phyloP scores from a whole-genome alignment of 352 stramenopile species.

The Pythium biforme region DNA sequence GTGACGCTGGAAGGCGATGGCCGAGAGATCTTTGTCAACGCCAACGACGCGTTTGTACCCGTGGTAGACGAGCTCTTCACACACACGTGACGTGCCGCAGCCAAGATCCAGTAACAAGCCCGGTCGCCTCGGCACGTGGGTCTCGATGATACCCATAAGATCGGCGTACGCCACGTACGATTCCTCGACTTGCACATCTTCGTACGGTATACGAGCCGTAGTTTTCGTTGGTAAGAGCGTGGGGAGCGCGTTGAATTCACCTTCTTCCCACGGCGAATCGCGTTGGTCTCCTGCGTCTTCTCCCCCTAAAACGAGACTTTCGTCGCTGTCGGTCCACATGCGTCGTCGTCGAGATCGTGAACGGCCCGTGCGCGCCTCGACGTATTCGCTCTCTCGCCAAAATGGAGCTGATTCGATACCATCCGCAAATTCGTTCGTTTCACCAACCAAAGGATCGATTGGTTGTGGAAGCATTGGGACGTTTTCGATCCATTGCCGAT shows the following conservation, averaged over 20 bases:
- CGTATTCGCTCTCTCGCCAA: background rate
- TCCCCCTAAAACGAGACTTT: background rate
- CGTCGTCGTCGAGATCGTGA: background rate
- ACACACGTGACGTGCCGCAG: conserved; percentile 33
- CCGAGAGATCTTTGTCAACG: conserved; percentile 21
- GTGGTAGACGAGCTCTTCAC: conserved; percentile 29
- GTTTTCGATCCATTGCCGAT: conserved; percentile 10
- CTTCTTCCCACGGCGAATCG: background rate
- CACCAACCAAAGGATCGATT: background rate
- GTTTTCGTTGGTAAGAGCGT: background rate
- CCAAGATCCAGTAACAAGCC: conserved; percentile 30
- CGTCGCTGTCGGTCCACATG: background rate
- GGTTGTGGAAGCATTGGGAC: background rate
- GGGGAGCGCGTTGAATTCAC: background rate
- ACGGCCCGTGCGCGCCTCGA: background rate
- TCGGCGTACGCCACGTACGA: conserved; percentile 30
- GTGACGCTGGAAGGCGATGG: conserved; percentile 25
- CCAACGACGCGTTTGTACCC: conserved; percentile 29
- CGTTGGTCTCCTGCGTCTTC: background rate
- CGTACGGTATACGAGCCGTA: background rate
- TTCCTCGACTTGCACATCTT: background rate
- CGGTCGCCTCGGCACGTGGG: background rate
- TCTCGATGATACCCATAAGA: conserved; percentile 27
- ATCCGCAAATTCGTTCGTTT: background rate
- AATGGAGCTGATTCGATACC: background rate